Evolutionary conservation across 1,284 basidiomycete species (phyloP), one percentile per base, ranked within the genome.

Genomic region (Pterula multifida): DNA sequence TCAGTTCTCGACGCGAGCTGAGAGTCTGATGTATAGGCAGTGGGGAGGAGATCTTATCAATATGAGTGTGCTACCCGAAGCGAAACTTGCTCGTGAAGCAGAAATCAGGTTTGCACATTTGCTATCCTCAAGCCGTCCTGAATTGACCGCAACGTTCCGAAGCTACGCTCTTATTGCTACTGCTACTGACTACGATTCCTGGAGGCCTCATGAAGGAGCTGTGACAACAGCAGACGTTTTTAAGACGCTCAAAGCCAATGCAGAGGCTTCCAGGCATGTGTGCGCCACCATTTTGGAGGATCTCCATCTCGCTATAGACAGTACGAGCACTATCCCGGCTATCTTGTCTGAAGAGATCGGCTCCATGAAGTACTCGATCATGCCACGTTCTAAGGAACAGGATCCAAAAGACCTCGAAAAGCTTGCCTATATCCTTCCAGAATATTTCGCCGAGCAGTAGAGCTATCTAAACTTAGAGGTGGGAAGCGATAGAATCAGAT

Each of bases 41-140:
- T 93, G 88, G 85, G 94, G 93, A 12, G 95, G 84, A 3, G 93
- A 96, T 66, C 73, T 96, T 60, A 95, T 96, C 70, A 94, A 93
- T 66, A 93, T 97, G 94, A 94, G 88, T 53, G 89, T 90, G 46
- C 71, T 98, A 28, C 95, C 95, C 1, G 95, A 98, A 68, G 84
- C 94, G 23, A 98, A 98, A 70, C 73, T 98, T 22, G 95, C 95
- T 2, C 71, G 94, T 23, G 95, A 98, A 68, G 92, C 91, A 1
- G 95, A 98, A 67, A 65, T 98, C 15, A 85, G 86, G 90, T 92
- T 55, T 53, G 76, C 63, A n/a, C n/a, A n/a, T n/a, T n/a, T n/a
- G n/a, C n/a, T n/a, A n/a, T n/a, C n/a, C n/a, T n/a, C 25, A 47
- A 13, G 13, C 44, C 47, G 53, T 53, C 36, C 26, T 24, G 26